Evolutionary conservation across 352 stramenopile species (phyloP).

Genomic region (Paralagenidium karlingii): DNA sequence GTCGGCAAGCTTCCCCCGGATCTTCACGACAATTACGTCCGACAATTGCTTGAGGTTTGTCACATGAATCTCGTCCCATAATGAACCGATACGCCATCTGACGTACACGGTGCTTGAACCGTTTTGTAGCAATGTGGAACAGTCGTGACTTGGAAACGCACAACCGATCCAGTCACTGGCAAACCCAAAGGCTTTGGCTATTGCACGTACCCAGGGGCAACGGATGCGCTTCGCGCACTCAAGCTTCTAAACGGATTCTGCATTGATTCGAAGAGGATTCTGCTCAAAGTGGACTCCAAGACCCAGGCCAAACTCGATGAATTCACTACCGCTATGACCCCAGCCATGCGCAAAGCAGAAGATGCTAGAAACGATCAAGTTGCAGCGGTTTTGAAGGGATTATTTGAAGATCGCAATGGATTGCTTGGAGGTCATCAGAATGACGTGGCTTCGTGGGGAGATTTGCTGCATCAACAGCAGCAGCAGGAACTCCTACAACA

Average conservation of each 20-base stretch:
- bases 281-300: constrained; percentile 25
- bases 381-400: constrained; percentile 8
- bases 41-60: constrained; percentile 32
- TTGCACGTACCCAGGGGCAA: constrained; percentile 16
- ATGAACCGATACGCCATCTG: neutral
- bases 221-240: constrained; percentile 27
- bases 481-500: neutral
- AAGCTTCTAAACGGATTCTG: constrained; percentile 27
- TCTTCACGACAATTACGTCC: constrained; percentile 37
- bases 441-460: constrained; percentile 15
- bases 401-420: constrained; percentile 19
- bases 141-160: constrained; percentile 33
- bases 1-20: constrained; percentile 36
- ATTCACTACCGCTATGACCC: constrained; percentile 11
- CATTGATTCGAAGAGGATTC: constrained; percentile 25
- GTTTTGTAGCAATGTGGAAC: constrained; percentile 17
- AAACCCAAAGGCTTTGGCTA: constrained; percentile 35
- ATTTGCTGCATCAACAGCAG: constrained; percentile 9
- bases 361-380: constrained; percentile 12
- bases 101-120: neutral
- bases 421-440: constrained; percentile 21
- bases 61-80: neutral
- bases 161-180: constrained; percentile 19
- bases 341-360: constrained; percentile 11
- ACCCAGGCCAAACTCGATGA: constrained; percentile 19